phyloP scores from a whole-genome alignment of 2,329 filamentous ascomycete species.

The Penicillium sp. region DNA sequence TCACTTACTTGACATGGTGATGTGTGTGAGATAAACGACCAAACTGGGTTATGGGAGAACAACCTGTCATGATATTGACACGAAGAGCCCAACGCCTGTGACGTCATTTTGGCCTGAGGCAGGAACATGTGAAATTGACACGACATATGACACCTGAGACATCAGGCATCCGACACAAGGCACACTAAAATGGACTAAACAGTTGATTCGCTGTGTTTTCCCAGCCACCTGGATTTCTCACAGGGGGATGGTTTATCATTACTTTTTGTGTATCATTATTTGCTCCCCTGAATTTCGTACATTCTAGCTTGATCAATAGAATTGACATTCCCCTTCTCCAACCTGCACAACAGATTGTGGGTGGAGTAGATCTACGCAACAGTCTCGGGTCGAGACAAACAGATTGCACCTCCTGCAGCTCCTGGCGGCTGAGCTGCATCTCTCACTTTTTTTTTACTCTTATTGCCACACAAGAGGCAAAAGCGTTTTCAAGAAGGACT shows the following conservation, averaged over 20 bases:
- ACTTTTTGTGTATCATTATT: background rate
- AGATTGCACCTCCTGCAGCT: slow-evolving; percentile 22
- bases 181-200: background rate
- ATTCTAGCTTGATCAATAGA: background rate
- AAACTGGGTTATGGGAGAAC: background rate
- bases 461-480: slow-evolving; percentile 19
- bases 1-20: slow-evolving; percentile 28
- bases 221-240: slow-evolving; percentile 1
- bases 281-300: background rate
- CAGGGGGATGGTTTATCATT: background rate
- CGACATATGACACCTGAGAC: background rate
- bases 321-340: background rate
- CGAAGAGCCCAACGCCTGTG: slow-evolving; percentile 12
- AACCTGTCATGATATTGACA: slow-evolving; percentile 4
- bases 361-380: slow-evolving; percentile 13
- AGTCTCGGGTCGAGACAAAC: slow-evolving; percentile 15
- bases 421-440: slow-evolving; percentile 25
- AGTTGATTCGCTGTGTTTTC: background rate
- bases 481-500: background rate
- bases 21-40: background rate
- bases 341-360: slow-evolving; percentile 1
- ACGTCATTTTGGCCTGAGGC: slow-evolving; percentile 21
- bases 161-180: background rate
- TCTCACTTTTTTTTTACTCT: slow-evolving; percentile 13
- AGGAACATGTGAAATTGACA: background rate